A percentile compares a stretch with the other conserved stretches of the same genome.
Conservation (phyloP, 179 eudicot species). For the Silene noctiflora region DNA sequence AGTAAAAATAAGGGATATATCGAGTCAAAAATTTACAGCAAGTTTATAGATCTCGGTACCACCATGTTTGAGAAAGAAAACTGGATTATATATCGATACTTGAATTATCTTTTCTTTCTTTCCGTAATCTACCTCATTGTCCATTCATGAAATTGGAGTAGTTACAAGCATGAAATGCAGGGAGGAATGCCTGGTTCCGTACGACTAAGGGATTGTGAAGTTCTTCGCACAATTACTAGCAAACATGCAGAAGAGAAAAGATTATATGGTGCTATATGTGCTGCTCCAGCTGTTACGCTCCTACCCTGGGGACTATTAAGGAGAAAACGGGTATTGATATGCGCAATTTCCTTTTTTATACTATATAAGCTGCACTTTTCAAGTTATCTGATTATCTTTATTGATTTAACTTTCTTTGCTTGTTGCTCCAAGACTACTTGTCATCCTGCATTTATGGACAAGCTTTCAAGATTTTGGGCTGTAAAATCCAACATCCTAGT, state of each 20-base stretch:
- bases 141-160: neutral
- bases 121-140: neutral
- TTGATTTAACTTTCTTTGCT: slow-evolving; percentile 13
- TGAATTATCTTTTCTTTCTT: neutral
- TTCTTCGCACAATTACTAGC: slow-evolving; percentile 63
- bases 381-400: neutral
- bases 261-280: slow-evolving; percentile 83
- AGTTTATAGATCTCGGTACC: neutral
- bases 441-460: slow-evolving; percentile 91
- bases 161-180: slow-evolving; percentile 33
- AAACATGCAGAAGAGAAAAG: slow-evolving; percentile 82
- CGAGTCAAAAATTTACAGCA: neutral
- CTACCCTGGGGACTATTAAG: slow-evolving; percentile 90
- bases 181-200: slow-evolving; percentile 99
- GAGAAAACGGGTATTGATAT: slow-evolving; percentile 59
- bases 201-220: slow-evolving; percentile 74
- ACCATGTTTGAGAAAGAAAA: neutral
- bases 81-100: neutral
- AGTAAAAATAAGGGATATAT: neutral
- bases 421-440: slow-evolving; percentile 58
- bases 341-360: slow-evolving; percentile 5
- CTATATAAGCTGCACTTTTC: too few relatives aligned
- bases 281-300: slow-evolving; percentile 97
- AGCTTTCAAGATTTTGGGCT: slow-evolving; percentile 73
- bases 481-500: slow-evolving; percentile 76